Conservation (phyloP, 805 yeast genomes). For the Saturnispora sekii region DNA sequence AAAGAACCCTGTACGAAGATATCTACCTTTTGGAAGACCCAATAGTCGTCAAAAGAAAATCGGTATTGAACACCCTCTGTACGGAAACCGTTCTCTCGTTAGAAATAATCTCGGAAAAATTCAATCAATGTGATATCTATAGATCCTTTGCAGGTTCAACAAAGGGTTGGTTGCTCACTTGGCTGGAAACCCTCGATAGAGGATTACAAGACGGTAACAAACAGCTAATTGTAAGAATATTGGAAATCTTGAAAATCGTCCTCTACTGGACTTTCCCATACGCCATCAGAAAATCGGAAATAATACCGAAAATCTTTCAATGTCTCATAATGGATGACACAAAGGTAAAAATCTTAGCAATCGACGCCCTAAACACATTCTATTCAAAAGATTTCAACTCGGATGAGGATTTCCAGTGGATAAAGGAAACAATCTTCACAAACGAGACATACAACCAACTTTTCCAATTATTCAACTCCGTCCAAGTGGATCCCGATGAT, state of each 20-base stretch:
- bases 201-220: conserved; percentile 27
- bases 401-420: conserved; percentile 60
- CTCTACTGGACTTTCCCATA: conserved; percentile 84
- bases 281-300: conserved; percentile 56
- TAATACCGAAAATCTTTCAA: conserved; percentile 52
- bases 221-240: conserved; percentile 42
- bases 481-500: conserved; percentile 56
- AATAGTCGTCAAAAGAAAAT: conserved; percentile 69
- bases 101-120: conserved; percentile 47
- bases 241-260: conserved; percentile 81
- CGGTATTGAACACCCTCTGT: conserved; percentile 71
- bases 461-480: conserved; percentile 48
- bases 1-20: conserved; percentile 87
- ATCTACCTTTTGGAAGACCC: conserved; percentile 88
- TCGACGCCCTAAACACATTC: conserved; percentile 83
- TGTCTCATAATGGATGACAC: conserved; percentile 50
- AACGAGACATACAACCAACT: conserved; percentile 66
- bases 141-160: conserved; percentile 54
- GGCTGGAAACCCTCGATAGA: conserved; percentile 49
- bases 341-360: conserved; percentile 68
- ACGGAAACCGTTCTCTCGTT: conserved; percentile 76
- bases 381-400: conserved; percentile 69
- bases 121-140: conserved; percentile 57
- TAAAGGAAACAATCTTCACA: conserved; percentile 71
- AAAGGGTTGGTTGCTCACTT: conserved; percentile 81